Evolutionary conservation across 2,329 filamentous ascomycete species (phyloP).

Genomic region (Pseudocercospora cruenta): DNA sequence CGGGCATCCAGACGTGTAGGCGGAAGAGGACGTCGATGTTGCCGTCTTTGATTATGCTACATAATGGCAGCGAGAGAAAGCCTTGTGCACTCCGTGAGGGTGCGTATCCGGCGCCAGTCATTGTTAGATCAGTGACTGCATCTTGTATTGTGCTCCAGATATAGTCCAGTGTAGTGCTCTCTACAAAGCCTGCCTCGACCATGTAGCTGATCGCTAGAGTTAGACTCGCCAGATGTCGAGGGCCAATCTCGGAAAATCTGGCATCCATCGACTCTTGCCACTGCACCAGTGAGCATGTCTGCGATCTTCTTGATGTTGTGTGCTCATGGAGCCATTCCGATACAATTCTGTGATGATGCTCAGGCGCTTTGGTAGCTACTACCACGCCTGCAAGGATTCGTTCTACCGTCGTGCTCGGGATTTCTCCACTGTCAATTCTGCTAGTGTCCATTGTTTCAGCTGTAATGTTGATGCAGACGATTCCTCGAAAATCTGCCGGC

Average conservation of each 20-base stretch:
- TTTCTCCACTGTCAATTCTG: neutral
- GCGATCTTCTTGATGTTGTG: neutral
- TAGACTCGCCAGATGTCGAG: neutral
- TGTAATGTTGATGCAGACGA: neutral
- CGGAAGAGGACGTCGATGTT: conserved; percentile 43
- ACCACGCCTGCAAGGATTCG: neutral
- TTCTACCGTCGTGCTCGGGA: neutral
- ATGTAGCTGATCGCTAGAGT: conserved; percentile 1
- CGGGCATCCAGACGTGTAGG: conserved; percentile 43
- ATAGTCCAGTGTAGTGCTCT: neutral
- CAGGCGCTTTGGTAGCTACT: neutral
- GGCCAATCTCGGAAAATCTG: neutral
- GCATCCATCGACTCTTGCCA: neutral
- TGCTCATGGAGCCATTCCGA: neutral
- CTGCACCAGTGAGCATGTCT: neutral
- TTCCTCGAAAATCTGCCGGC: neutral
- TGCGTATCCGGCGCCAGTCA: neutral
- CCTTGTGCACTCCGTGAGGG: conserved; percentile 38
- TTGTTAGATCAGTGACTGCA: neutral
- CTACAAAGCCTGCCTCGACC: neutral
- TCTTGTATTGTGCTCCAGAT: neutral
- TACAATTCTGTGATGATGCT: neutral
- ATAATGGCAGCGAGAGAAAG: conserved; percentile 42
- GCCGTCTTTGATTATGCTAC: conserved; percentile 39
- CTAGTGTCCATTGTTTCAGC: conserved; percentile 1